These are phyloP conservation scores for Exserohilum turcica DNA, from an alignment of 2,329 filamentous ascomycete genomes.

Conservation along the genomic window DNA sequence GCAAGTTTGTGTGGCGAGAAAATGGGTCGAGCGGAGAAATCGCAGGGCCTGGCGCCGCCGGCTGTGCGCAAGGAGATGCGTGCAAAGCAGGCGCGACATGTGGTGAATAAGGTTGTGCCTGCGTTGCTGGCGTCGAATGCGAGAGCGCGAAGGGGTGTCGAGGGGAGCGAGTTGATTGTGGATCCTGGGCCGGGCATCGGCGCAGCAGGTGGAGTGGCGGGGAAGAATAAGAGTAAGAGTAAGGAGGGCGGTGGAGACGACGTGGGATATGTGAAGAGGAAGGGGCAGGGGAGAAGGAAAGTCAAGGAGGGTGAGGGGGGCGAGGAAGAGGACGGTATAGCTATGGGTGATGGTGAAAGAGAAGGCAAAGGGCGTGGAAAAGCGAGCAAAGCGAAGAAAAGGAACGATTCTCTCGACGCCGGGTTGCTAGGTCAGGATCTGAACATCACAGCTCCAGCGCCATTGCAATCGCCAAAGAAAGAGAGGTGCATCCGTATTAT, in stretches of 20 bases:
- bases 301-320: slow-evolving; percentile 17
- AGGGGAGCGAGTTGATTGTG: slow-evolving; percentile 57
- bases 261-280: slow-evolving; percentile 38
- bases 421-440: slow-evolving; percentile 13
- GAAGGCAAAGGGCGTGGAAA: slow-evolving; percentile 6
- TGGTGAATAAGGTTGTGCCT: slow-evolving; percentile 65
- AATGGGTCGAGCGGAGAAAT: slow-evolving; percentile 48
- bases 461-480: slow-evolving; percentile 3
- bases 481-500: slow-evolving; percentile 51
- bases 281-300: slow-evolving; percentile 41
- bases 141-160: slow-evolving; percentile 61
- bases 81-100: slow-evolving; percentile 61
- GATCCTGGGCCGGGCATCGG: slow-evolving; percentile 39
- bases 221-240: not conserved
- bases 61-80: slow-evolving; percentile 48
- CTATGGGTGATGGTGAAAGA: slow-evolving; percentile 12
- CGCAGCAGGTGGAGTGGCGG: not conserved
- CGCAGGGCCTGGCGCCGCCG: slow-evolving; percentile 46
- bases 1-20: too few species aligned
- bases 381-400: slow-evolving; percentile 7
- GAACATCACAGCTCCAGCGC: not conserved
- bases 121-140: slow-evolving; percentile 59
- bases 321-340: slow-evolving; percentile 10
- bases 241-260: slow-evolving; percentile 12
- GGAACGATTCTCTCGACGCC: slow-evolving; percentile 18